A percentile compares a stretch with the other conserved stretches of the same genome.
Conservation (phyloP, 495 filamentous ascomycete genomes). For the Emericellopsis terricola region DNA sequence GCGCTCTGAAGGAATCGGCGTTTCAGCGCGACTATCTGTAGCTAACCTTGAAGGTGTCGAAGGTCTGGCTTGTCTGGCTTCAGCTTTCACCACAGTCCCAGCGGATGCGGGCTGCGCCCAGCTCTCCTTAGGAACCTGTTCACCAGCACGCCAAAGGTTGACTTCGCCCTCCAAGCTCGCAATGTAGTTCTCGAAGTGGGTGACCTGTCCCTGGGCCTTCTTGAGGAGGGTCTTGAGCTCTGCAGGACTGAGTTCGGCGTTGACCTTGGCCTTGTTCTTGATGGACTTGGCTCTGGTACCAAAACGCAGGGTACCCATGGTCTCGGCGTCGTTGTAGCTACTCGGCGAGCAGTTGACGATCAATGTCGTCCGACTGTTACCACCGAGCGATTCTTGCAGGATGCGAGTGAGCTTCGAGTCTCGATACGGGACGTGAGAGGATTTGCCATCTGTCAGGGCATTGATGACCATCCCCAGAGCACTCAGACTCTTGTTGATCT, state of each 20-base stretch:
- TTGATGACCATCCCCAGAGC: constrained; percentile 99
- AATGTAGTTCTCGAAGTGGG: constrained; percentile 75
- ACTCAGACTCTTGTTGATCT: constrained; percentile 99
- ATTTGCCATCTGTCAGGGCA: constrained; percentile 92
- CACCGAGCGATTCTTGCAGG: constrained; percentile 86
- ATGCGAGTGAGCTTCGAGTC: constrained; percentile 97
- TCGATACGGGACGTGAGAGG: constrained; percentile 89
- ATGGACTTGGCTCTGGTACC: constrained; percentile 95
- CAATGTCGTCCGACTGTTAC: constrained; percentile 90
- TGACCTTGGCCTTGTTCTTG: constrained; percentile 99
- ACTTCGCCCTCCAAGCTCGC: constrained; percentile 73
- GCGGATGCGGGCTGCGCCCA: constrained; percentile 40
- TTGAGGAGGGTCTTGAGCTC: constrained; percentile 84
- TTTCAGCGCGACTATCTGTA: constrained; percentile 66
- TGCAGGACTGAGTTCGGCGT: constrained; percentile 85
- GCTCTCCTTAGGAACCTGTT: constrained; percentile 72
- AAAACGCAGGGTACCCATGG: constrained; percentile 81
- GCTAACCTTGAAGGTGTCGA: constrained; percentile 70
- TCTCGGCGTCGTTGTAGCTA: constrained; percentile 96
- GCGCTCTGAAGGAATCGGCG: constrained; percentile 45
- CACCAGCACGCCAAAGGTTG: constrained; percentile 69
- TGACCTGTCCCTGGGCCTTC: constrained; percentile 80
- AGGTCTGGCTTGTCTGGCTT: constrained; percentile 43
- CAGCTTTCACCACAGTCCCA: constrained; percentile 36
- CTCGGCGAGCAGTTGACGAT: constrained; percentile 98